Base-by-base conservation (phyloP, 2,329 filamentous ascomycete species). In the Fusarium sp. region DNA sequence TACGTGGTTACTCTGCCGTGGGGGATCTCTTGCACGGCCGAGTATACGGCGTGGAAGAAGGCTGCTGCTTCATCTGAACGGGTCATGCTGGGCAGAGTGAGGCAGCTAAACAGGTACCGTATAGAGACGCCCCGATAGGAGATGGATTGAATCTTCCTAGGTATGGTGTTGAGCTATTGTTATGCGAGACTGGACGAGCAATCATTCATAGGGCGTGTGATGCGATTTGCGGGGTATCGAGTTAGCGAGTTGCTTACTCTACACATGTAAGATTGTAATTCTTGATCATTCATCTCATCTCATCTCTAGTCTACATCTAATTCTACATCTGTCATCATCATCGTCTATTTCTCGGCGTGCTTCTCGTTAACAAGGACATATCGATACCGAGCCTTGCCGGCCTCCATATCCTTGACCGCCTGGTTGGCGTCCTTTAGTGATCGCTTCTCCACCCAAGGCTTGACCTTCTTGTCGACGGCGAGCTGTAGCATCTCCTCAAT, bases 1-100 rank as follows among this genome's bases (percentile, higher is more conserved):
- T 98, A 98, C 50, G 88, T 92, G 1, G 94, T 97, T 42, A 97
- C 93, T 76, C 86, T 91, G 66, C 95, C 95, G 8, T 80, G 77
- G 0, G 96, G 95, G 31, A 98, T 91, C 78, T 97, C 89, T 79
- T 95, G 92, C 4, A 97, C 87, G 13, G 94, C 93, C 64, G 84
- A 82, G 81, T 97, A 97, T 54, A 97, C 93, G 46, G 91, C 82
- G 81, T 84, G 81, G 79, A 91, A 93, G 83, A 93, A 95, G 18
- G 90, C 86, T 68, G 85, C 84, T 11, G 91, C 91, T 79, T 94
- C 91, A 72, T 93, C 91, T 46, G 90, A 89, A 66, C 89, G 89
- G 16, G 90, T 77, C 91, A 93, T 93, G n/a, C 7, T 58, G 33
- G 20, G 1, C 4, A 2, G 2, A 10, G 0, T 20, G 9, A 16